Evolutionary conservation across 805 yeast genomes (phyloP), one percentile per base, ranked within the genome.

Genomic region (Candida montana): DNA sequence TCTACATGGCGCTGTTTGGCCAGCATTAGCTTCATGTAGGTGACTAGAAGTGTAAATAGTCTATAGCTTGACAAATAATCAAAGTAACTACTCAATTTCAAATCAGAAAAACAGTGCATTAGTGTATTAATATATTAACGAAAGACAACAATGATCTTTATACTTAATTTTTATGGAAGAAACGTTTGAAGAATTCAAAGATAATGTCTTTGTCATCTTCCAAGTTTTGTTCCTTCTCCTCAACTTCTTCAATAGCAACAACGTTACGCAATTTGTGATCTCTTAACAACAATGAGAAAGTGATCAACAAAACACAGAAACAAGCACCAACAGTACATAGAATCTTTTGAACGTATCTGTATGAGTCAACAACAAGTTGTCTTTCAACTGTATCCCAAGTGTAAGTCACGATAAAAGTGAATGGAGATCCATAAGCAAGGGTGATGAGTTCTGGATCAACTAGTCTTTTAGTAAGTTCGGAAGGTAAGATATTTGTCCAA

Each of bases 321-420:
- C 75, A 69, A 16, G 67, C 46, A 19, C 82, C 84, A 26, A 75
- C 72, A 40, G 73, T 68, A 55, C 77, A 67, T 54, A 81, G 64
- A 33, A 77, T 59, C 53, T 68, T 69, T 59, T 79, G 87, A 24
- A 75, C 67, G 37, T 75, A 58, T 38, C 71, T 69, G 60, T 81
- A 82, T 0, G 83, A 75, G 28, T 47, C 56, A 5, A 78, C 80
- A 29, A 79, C 69, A 1, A 69, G 75, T 8, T 54, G 56, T 59
- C 89, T 71, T 45, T 69, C 78, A 7, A 76, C 70, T 1, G 84
- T 65, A 1, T 76, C 84, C 82, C 83, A 77, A 3, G 76, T 61
- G 53, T 79, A 68, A 0, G 55, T 53, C 2, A 54, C 35, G 24
- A 76, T 68, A 48, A 74, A 78, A 0, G 67, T 61, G 48, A 67